These are phyloP conservation scores for Leishmania braziliensis DNA, from an alignment of 208 protist species.

Conservation along the genomic window DNA sequence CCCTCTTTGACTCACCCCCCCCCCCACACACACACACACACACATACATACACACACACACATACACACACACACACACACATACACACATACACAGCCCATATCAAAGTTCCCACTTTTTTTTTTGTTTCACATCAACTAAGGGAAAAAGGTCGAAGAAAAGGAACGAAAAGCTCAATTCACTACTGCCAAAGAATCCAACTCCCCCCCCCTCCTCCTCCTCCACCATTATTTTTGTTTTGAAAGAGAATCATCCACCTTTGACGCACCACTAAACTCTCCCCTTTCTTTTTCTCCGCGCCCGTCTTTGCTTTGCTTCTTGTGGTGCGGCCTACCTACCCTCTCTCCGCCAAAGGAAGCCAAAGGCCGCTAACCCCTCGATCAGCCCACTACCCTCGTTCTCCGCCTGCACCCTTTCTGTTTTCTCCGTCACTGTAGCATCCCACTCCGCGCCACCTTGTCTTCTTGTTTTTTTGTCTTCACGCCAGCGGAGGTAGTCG, in stretches of 20 bases:
- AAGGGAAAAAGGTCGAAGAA: neutral
- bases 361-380: neutral
- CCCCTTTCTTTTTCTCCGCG: neutral
- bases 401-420: neutral
- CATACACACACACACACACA: too few relatives aligned
- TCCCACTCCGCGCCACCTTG: neutral
- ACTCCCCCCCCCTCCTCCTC: neutral
- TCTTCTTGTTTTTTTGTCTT: neutral
- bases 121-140: neutral
- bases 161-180: neutral
- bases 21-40: too few relatives aligned
- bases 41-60: too few relatives aligned
- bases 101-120: constrained; percentile 3
- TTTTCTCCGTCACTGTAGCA: neutral
- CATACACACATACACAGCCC: neutral
- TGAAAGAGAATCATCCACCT: neutral
- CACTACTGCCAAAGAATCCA: neutral
- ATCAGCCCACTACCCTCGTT: neutral
- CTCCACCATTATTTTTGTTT: too few relatives aligned
- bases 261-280: neutral
- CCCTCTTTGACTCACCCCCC: neutral
- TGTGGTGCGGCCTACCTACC: neutral
- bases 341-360: neutral
- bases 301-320: constrained; percentile 1
- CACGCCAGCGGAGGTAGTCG: neutral